These are phyloP conservation scores for Verruconis gallopava DNA, from an alignment of 2,329 filamentous ascomycete genomes.

Conservation along the genomic window DNA sequence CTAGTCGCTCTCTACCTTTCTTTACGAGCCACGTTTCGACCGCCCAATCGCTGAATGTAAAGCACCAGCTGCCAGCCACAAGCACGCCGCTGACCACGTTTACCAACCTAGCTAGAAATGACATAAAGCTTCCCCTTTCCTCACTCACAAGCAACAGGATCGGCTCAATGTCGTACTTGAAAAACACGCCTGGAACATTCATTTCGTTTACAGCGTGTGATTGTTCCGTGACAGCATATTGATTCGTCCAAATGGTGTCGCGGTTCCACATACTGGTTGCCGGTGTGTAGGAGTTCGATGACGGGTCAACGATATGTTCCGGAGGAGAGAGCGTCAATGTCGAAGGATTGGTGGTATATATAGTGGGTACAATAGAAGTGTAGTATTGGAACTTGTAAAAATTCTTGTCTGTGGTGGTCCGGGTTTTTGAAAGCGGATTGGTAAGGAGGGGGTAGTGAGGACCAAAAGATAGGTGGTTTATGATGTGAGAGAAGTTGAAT, in stretches of 20 bases:
- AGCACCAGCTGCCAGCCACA: conserved; percentile 89
- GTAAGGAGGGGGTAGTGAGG: conserved; percentile 88
- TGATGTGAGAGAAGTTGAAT: conserved; percentile 96
- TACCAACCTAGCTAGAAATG: conserved; percentile 67
- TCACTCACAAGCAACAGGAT: conserved; percentile 79
- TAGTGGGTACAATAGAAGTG: conserved; percentile 83
- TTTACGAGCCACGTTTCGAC: conserved; percentile 33
- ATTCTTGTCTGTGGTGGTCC: conserved; percentile 58
- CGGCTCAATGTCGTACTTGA: conserved; percentile 98
- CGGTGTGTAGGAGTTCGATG: conserved; percentile 21
- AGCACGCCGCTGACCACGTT: conserved; percentile 86
- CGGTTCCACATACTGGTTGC: conserved; percentile 20
- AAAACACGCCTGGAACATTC: conserved; percentile 76
- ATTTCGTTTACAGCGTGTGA: conserved; percentile 55
- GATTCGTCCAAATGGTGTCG: conserved; percentile 76
- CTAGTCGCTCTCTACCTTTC: conserved; percentile 30
- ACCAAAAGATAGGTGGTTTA: conserved; percentile 92
- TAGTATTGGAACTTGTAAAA: conserved; percentile 99
- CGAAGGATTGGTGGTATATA: conserved; percentile 51
- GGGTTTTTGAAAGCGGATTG: conserved; percentile 88
- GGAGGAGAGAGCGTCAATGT: conserved; percentile 32
- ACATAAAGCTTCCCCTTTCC: conserved; percentile 59
- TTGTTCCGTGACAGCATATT: conserved; percentile 94
- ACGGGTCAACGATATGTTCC: conserved; percentile 29
- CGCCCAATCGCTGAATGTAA: conserved; percentile 69